Evolutionary conservation across 345 rosid species (phyloP).

Genomic region (Microthlaspi erraticum): DNA sequence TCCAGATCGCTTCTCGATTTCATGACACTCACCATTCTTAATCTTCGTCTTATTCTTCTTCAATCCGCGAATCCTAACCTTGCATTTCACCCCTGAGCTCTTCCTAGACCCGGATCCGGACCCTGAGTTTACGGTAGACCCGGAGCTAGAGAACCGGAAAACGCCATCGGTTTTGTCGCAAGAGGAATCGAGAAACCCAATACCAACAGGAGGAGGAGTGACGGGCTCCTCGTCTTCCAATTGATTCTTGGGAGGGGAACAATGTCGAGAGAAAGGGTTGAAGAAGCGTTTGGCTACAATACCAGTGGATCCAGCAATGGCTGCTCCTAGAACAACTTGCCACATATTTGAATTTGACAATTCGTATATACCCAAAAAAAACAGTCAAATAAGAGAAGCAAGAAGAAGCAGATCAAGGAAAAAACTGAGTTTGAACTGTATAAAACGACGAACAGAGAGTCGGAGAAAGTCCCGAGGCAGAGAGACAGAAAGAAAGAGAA

Average conservation of each 20-base stretch:
- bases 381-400: slow-evolving; percentile 18
- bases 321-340: slow-evolving; percentile 77
- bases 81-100: slow-evolving; percentile 44
- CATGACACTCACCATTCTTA: slow-evolving; percentile 1
- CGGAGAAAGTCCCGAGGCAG: slow-evolving; percentile 37
- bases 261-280: slow-evolving; percentile 39
- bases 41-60: slow-evolving; percentile 35
- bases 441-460: slow-evolving; percentile 28
- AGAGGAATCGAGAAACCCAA: slow-evolving; percentile 42
- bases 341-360: slow-evolving; percentile 53
- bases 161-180: slow-evolving; percentile 50
- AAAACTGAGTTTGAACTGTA: slow-evolving; percentile 30
- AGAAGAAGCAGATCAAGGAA: slow-evolving; percentile 11
- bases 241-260: slow-evolving; percentile 8
- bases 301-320: slow-evolving; percentile 74
- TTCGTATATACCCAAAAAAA: background rate
- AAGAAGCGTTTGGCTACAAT: slow-evolving; percentile 64
- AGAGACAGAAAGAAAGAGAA: slow-evolving; percentile 7
- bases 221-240: slow-evolving; percentile 15
- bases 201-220: slow-evolving; percentile 26
- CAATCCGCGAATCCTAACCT: slow-evolving; percentile 38
- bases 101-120: slow-evolving; percentile 41
- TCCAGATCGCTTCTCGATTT: slow-evolving; percentile 48
- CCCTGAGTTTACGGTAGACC: slow-evolving; percentile 41
- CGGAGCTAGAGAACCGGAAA: slow-evolving; percentile 78